phyloP scores from a whole-genome alignment of 495 filamentous ascomycete species.

The Physcia stellaris region DNA sequence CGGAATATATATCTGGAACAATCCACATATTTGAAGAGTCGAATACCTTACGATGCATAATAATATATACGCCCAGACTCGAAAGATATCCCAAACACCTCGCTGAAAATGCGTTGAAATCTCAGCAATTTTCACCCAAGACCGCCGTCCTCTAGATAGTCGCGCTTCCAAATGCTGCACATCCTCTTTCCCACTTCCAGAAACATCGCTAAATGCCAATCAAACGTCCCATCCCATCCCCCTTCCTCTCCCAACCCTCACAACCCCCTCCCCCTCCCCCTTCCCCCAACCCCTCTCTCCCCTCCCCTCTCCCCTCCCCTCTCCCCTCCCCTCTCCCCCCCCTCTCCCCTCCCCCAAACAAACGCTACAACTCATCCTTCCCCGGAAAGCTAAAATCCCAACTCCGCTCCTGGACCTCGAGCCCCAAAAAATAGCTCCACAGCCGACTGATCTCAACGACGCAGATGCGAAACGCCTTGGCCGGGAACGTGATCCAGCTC shows the following conservation, averaged over 20 bases:
- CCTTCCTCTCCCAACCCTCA: background rate
- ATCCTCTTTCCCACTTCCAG: too few species aligned
- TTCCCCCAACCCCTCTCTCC: too few species aligned
- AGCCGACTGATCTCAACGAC: conserved; percentile 45
- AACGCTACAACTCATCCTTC: conserved; percentile 43
- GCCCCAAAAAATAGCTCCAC: conserved; percentile 68
- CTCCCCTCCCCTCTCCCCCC: background rate
- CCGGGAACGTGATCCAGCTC: conserved; percentile 57
- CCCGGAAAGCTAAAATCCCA: conserved; percentile 48
- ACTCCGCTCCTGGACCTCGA: conserved; percentile 52
- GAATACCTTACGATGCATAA: too few species aligned
- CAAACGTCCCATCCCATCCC: conserved; percentile 1
- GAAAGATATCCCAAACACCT: too few species aligned
- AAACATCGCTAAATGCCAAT: background rate
- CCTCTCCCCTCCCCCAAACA: background rate
- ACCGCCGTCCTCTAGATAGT: too few species aligned
- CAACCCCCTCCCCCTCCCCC: background rate
- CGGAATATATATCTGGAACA: too few species aligned
- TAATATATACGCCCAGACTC: too few species aligned
- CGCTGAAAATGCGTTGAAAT: too few species aligned
- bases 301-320: too few species aligned
- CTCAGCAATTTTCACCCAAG: too few species aligned
- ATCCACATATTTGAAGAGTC: too few species aligned
- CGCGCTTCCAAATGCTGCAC: too few species aligned
- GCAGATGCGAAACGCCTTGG: conserved; percentile 49